Evolutionary conservation across 2,329 filamentous ascomycete genomes (phyloP), one percentile per base, ranked within the genome.

Genomic region (Fusarium transvaalense): DNA sequence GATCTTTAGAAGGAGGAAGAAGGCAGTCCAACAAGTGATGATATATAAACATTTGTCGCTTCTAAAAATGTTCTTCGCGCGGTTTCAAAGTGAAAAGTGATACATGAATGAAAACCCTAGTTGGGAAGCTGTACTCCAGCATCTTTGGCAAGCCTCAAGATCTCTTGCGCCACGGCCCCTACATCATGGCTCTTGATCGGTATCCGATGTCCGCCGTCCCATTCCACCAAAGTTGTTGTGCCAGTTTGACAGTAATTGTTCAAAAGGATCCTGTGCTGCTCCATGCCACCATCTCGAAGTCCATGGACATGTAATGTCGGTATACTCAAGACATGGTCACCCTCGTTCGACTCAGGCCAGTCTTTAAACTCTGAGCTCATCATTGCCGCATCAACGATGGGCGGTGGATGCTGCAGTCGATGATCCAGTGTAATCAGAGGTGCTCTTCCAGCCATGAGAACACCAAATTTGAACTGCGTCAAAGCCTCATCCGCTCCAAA

Each of bases 191-290:
- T 82, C 81, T 91, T 92, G 61, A 94, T 84, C 3, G 91, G 90
- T 48, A 95, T 82, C 8, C 92, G 81, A 76, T 95, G 92, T 2
- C 83, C 84, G 0, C 91, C 92, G 59, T 92, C 85, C 92, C 92
- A 94, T 76, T 93, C 89, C 2, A 94, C 76, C 45, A 93, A 64
- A 38, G 78, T 83, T 8, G 85, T 80, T 4, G 80, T 86, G 0
- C 82, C 83, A 12, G 80, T 74, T 50, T 87, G 82, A 74, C 88
- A 92, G 75, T 90, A 93, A 52, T 85, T 78, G 10, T 86, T 76
- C 51, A 88, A 74, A 69, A 94, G 73, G 56, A 82, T 56, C 34
- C 73, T 54, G 15, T 81, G 79, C 43, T 88, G 77, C 53, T 86
- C 80, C 48, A 94, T 68, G 0, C 90, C 91, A 0, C 84, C 81